Evolutionary conservation across 768 basidiomycete genomes (phyloP).

Genomic region (Boletus rubropictus): DNA sequence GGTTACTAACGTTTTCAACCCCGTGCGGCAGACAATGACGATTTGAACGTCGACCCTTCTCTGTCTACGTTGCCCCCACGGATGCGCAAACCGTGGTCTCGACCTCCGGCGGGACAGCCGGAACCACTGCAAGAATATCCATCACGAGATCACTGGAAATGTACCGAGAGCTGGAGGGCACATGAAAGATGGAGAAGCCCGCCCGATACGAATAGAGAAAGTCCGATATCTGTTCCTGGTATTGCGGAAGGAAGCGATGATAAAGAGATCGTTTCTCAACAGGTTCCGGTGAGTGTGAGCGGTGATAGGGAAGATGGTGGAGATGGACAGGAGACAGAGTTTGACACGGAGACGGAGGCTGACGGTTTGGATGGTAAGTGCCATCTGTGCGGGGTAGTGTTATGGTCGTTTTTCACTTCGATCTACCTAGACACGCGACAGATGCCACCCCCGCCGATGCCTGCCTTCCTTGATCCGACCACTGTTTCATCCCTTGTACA

Average conservation of each 20-base stretch:
- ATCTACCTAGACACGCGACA: constrained; percentile 31
- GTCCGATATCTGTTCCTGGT: constrained; percentile 13
- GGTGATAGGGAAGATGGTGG: constrained; percentile 12
- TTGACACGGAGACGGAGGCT: constrained; percentile 28
- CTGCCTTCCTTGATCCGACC: constrained; percentile 39
- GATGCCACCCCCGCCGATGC: constrained; percentile 51
- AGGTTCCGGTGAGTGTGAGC: background rate
- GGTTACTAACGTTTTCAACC: background rate
- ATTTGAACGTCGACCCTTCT: constrained; percentile 15
- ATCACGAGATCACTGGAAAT: background rate
- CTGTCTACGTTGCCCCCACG: constrained; percentile 47
- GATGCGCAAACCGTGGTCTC: constrained; percentile 49
- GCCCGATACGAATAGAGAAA: constrained; percentile 14
- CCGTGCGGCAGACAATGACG: constrained; percentile 2
- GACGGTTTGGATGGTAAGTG: constrained; percentile 24
- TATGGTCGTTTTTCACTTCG: background rate
- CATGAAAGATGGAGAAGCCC: constrained; percentile 24
- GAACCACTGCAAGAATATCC: constrained; percentile 6
- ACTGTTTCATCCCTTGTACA: constrained; percentile 30
- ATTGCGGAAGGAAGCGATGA: background rate
- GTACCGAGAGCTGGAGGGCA: constrained; percentile 7
- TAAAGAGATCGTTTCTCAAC: background rate
- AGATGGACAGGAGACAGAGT: constrained; percentile 29
- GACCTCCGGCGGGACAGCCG: background rate
- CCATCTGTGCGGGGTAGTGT: background rate